Percentiles rank a stretch among this genome's conserved stretches.
Evolutionary conservation across 305 asterid genomes (phyloP).

Genomic region (Fraxinus sp.): DNA sequence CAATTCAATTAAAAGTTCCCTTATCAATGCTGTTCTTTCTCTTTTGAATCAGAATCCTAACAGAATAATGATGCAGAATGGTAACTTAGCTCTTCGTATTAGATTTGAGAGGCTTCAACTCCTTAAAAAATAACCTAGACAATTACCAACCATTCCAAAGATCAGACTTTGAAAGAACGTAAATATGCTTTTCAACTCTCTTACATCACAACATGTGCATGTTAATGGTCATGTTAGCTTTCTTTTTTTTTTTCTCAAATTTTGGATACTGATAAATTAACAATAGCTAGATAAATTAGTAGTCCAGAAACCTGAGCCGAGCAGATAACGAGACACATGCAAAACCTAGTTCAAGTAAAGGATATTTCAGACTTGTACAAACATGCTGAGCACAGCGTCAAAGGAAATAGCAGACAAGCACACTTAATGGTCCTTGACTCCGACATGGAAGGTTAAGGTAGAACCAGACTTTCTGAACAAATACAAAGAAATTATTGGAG

Average conservation of each 20-base stretch:
- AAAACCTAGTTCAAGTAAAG: not conserved
- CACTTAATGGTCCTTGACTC: not conserved
- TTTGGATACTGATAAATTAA: not conserved
- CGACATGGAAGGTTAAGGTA: not conserved
- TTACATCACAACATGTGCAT: not conserved
- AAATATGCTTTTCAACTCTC: not conserved
- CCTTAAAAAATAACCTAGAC: not conserved
- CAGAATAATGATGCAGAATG: not conserved
- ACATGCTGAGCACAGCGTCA: not conserved
- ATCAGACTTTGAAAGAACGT: not conserved
- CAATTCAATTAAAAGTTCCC: too few relatives aligned
- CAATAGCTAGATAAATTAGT: not conserved
- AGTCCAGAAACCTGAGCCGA: not conserved
- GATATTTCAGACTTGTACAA: not conserved
- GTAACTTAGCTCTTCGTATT: not conserved
- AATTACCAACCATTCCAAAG: not conserved
- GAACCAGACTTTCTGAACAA: not conserved
- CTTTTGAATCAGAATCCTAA: too few relatives aligned
- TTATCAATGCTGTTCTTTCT: too few relatives aligned
- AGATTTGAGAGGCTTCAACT: not conserved
- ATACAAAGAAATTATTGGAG: slow-evolving; percentile 4
- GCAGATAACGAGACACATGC: not conserved
- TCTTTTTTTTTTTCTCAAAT: not conserved
- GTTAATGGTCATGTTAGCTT: not conserved
- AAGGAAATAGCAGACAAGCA: not conserved